These are phyloP conservation scores for Euryodendron excelsum DNA, from an alignment of 148 eudicot genomes.

Conservation along the genomic window DNA sequence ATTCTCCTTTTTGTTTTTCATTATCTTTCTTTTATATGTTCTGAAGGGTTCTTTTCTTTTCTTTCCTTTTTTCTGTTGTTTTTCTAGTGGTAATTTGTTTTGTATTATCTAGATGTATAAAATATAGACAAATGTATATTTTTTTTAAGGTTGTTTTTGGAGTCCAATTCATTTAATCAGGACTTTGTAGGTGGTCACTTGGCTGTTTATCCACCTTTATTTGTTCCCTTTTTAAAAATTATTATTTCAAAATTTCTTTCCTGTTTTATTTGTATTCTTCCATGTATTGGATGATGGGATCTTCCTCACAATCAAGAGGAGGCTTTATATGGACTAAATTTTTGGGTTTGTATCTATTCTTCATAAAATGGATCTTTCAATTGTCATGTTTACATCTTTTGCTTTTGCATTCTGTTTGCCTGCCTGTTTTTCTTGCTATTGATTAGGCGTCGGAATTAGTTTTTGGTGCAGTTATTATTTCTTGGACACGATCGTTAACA, in stretches of 20 bases:
- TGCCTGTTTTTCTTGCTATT: no score
- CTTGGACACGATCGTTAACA: no score
- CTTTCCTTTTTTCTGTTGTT: background rate
- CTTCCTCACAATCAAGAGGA: no score
- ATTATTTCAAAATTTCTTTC: background rate
- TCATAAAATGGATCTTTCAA: no score
- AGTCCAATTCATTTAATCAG: background rate
- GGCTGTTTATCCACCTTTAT: background rate
- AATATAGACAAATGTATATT: constrained; percentile 14
- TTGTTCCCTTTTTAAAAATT: background rate
- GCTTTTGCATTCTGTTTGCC: no score
- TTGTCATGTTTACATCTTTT: no score
- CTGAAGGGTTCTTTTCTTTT: background rate
- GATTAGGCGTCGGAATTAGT: no score
- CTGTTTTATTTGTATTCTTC: background rate
- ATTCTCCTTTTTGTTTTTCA: background rate
- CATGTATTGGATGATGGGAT: background rate
- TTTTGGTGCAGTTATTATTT: no score
- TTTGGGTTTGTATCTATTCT: no score
- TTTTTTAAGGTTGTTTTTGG: background rate
- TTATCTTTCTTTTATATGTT: background rate
- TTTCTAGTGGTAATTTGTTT: constrained; percentile 8
- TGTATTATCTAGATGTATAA: constrained; percentile 22
- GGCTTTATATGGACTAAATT: no score
- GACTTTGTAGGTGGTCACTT: background rate